Evolutionary conservation across 2,329 filamentous ascomycete species (phyloP).

Genomic region (Paracoccidioides brasiliensis): DNA sequence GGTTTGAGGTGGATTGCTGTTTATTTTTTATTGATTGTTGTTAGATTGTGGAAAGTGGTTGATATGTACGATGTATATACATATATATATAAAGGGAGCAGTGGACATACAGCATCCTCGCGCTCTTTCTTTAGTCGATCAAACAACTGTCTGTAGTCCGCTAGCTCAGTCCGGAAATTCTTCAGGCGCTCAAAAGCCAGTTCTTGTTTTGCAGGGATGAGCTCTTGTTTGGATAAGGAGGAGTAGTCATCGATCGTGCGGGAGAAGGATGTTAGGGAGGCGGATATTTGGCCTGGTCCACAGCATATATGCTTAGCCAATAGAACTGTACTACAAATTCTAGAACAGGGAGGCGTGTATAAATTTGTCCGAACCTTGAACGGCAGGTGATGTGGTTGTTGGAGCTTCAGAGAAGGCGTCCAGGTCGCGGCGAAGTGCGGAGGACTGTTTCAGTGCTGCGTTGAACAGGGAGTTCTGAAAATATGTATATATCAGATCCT

Average conservation of each 20-base stretch:
- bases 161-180: slow-evolving; percentile 70
- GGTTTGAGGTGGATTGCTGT: slow-evolving; percentile 51
- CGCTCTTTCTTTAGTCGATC: slow-evolving; percentile 62
- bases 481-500: neutral
- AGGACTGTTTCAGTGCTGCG: slow-evolving; percentile 71
- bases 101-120: slow-evolving; percentile 51
- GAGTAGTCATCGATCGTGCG: slow-evolving; percentile 91
- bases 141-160: slow-evolving; percentile 66
- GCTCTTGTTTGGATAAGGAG: slow-evolving; percentile 70
- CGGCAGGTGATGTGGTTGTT: slow-evolving; percentile 45
- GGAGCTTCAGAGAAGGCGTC: slow-evolving; percentile 52
- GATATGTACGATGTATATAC: neutral
- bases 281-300: slow-evolving; percentile 55
- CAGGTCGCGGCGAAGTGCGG: slow-evolving; percentile 63
- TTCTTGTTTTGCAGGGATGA: slow-evolving; percentile 80
- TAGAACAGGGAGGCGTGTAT: neutral
- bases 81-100: neutral
- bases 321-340: neutral
- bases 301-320: slow-evolving; percentile 23
- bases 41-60: neutral
- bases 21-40: neutral
- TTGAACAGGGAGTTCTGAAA: slow-evolving; percentile 71
- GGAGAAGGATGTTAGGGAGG: slow-evolving; percentile 65
- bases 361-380: slow-evolving; percentile 37
- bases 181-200: slow-evolving; percentile 78